Evolutionary conservation across 345 rosid species (phyloP), one percentile per base, ranked within the genome.

Genomic region (Lepidium didymum): DNA sequence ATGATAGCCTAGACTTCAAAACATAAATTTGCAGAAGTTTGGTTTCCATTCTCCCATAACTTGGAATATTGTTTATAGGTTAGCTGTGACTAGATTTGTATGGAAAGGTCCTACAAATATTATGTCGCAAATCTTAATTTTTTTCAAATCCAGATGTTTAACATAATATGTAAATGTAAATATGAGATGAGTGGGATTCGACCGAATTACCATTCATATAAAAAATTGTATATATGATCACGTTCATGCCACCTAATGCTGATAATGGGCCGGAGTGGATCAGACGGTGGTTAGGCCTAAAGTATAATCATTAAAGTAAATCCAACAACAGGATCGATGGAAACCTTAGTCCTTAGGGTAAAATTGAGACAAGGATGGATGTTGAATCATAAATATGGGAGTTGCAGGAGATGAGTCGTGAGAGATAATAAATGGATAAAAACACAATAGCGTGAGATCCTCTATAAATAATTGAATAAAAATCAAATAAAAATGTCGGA

Each of bases 361-460:
- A 16, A 15, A 16, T 31, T 44, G 35, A 21, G 16, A 41, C 51
- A 3, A 15, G 6, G 9, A 12, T 31, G 6, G 9, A 12, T 31
- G 23, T 67, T 55, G 46, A 35, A 44, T 15, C 49, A 57, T 33
- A 44, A 14, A 68, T 60, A 46, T 6, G 36, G 8, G 16, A 56
- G 46, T 23, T 53, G 63, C 23, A 62, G 36, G 49, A 37, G 34
- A 40, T 18, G 11, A 13, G 36, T 49, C 44, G 52, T 64, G 36
- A 40, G 37, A 14, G 16, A 40, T 25, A 64, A 73, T 49, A 57
- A 64, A 57, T 49, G 71, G 77, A 49, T 57, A 21, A 7, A 40
- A 73, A 57, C 8, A 64, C 67, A 33, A 64, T 65, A 73, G 71
- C 77, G 77, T 73, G 77, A 73, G 77, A 73, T 56, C 10, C 7